These are phyloP conservation scores for Russula sp. DNA, from an alignment of 768 basidiomycete genomes.

Conservation along the genomic window DNA sequence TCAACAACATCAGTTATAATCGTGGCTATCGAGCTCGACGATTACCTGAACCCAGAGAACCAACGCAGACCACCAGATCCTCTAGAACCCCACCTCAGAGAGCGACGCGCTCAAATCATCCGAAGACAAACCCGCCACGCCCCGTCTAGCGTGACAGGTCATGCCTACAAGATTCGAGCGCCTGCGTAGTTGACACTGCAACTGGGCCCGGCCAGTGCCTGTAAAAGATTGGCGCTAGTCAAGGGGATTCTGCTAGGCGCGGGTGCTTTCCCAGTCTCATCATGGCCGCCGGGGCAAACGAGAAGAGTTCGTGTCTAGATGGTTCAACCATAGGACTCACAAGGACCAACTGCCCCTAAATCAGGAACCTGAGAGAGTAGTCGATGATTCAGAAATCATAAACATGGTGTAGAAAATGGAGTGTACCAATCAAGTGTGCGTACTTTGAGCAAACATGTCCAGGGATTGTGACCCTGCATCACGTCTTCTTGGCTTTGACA, in stretches of 20 bases:
- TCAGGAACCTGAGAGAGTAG: neutral
- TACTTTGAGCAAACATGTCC: conserved; percentile 78
- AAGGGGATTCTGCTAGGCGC: neutral
- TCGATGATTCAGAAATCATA: neutral
- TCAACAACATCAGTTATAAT: too few species aligned
- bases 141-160: too few species aligned
- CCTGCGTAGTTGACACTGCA: neutral
- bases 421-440: conserved; percentile 69
- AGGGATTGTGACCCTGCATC: conserved; percentile 26
- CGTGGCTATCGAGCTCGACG: too few species aligned
- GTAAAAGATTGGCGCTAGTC: neutral
- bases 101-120: too few species aligned
- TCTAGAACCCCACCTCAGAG: too few species aligned
- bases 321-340: neutral
- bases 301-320: neutral
- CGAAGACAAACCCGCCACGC: too few species aligned
- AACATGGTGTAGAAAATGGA: neutral
- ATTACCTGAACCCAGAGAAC: too few species aligned
- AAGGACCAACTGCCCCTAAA: neutral
- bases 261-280: neutral
- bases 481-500: too few species aligned
- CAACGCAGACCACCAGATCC: too few species aligned
- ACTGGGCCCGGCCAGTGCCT: neutral
- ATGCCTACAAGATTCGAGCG: neutral
- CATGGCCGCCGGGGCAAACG: neutral